Evolutionary conservation across 371 early-diverging fungal genomes (phyloP), one percentile per base, ranked within the genome.

Genomic region (Capillidium rhysosporum): DNA sequence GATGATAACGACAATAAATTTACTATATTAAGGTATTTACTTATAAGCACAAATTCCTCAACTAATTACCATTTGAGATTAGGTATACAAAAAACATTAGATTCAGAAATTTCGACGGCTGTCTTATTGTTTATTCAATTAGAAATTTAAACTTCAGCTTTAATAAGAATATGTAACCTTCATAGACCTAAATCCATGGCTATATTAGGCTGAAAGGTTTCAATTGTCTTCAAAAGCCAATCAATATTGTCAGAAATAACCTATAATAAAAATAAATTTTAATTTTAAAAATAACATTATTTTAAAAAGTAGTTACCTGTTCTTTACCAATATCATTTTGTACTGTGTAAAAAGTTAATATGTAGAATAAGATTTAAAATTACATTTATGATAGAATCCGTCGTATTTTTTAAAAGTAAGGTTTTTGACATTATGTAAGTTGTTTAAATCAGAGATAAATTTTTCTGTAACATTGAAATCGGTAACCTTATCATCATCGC

Each of bases 401-500:
- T 57, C 25, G 28, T 39, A 61, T 30, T 10, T 29, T 23, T 41
- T 23, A 21, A 55, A 61, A 8, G 18, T 61, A 4, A 39, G 8
- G 18, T 51, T 51, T 1, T n/a, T 4, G 18, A 31, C 2, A 40
- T 43, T 49, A 40, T 57, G 40, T 1, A 7, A 3, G 1, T 40
- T 25, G 23, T 41, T 43, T 5, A 52, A 4, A 10, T 57, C 41
- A 18, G 65, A 59, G 54, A 58, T 65, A 0, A 66, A 63, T 23
- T 54, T 53, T 31, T 59, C 52, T 10, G 69, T 58, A 16, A 62
- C 56, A 7, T 59, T 38, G 47, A 46, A 58, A 7, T 51, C 26
- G 44, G 69, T 71, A 28, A 71, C 58, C 26, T 58, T 62, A 55
- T 75, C 75, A 20, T 34, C 61, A 31, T 61, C 61, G 25, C 69